phyloP scores from a whole-genome alignment of 2,329 filamentous ascomycete species.

The Pyrenophora tritici-repentis region DNA sequence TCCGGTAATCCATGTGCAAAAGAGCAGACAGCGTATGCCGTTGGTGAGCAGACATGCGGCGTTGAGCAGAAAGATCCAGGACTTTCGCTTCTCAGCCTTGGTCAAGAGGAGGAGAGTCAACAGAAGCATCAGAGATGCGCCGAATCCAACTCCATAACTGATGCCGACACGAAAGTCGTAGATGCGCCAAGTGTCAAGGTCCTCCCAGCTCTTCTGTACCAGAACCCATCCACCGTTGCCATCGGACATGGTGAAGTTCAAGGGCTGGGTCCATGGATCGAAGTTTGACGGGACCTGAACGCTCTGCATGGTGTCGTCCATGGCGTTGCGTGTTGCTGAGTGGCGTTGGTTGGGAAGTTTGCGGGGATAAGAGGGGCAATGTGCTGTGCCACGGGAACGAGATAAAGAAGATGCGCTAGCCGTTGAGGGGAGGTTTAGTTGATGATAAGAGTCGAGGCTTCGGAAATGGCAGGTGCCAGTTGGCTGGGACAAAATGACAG shows the following conservation, averaged over 20 bases:
- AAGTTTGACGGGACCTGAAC: slow-evolving; percentile 40
- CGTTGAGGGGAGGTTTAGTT: not conserved
- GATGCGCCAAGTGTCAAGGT: slow-evolving; percentile 53
- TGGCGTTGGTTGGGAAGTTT: not conserved
- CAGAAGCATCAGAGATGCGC: slow-evolving; percentile 68
- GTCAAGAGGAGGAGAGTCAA: slow-evolving; percentile 71
- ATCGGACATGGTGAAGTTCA: slow-evolving; percentile 55
- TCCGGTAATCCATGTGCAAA: slow-evolving; percentile 65
- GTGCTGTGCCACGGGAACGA: not conserved
- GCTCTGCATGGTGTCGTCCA: slow-evolving; percentile 10
- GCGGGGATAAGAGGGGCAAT: not conserved
- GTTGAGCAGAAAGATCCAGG: slow-evolving; percentile 70
- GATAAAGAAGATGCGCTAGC: not conserved
- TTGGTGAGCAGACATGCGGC: slow-evolving; percentile 64
- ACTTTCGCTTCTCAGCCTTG: slow-evolving; percentile 65
- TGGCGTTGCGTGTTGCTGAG: slow-evolving; percentile 4
- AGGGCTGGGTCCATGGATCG: slow-evolving; percentile 58
- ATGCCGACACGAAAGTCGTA: slow-evolving; percentile 59
- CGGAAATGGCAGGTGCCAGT: no score
- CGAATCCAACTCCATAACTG: slow-evolving; percentile 73
- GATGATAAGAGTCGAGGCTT: no score
- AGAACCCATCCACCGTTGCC: slow-evolving; percentile 33
- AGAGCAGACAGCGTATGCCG: slow-evolving; percentile 62
- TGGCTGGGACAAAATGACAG: no score
- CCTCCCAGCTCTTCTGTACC: slow-evolving; percentile 49